Evolutionary conservation across 176 grass and related monocot species (phyloP), one percentile per base, ranked within the genome.

Genomic region (Zoysia japonica): DNA sequence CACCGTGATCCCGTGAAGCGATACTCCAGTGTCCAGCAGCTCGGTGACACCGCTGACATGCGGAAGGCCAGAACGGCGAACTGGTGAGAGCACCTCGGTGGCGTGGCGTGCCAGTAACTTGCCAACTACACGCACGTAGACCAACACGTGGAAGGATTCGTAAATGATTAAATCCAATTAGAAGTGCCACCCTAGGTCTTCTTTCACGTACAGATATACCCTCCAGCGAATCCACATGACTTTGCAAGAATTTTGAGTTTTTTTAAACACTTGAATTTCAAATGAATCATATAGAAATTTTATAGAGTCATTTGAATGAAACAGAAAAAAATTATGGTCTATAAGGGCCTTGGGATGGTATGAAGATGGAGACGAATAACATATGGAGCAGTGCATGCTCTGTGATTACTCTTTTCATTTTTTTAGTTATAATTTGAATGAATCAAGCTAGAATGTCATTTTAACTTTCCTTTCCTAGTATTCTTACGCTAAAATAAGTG

Each of bases 121-220:
- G 44, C 44, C 44, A 45, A 45, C 44, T 45, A 45, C 28, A 17
- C 8, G 20, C 13, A 9, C 1, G 47, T 49, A 1, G 48, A 49
- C 13, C 67, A 67, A 37, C 70, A 75, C 70, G 70, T 83, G 70
- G 19, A 48, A 65, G 70, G 39, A 16, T 67, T 56, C 61, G 28
- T 28, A 28, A 28, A 28, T 28, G 28, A 28, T 10, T 38, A 2
- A 47, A 37, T 47, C 13, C 3, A 36, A 37, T 73, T 17, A 17
- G 61, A 19, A 38, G 20, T 46, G 19, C 14, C 2, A 6, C 20
- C 44, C 57, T 11, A 12, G 1, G 61, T 37, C 28, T 64, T 39
- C 45, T 36, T 61, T 9, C 59, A 36, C 36, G 15, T 36, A 35
- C 59, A 35, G 3, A 61, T 3, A 61, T 2, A 19, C 2, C 59